phyloP scores from a whole-genome alignment of 139 green algal species.

The Micromonas commoda region DNA sequence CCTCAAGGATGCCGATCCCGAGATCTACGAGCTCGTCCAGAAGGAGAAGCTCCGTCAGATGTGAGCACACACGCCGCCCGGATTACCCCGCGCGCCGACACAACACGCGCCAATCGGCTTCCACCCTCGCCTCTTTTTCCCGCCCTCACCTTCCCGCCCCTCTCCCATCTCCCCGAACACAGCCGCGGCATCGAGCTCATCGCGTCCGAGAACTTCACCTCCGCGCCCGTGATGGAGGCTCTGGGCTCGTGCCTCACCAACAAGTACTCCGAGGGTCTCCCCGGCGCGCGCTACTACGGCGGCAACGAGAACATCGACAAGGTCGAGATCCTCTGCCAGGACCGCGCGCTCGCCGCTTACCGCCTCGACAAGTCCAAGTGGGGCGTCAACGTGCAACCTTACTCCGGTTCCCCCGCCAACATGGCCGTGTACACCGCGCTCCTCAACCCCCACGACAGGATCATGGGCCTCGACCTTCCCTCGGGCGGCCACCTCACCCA shows the following conservation, averaged over 20 bases:
- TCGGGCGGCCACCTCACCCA: conserved; percentile 80
- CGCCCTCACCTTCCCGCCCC: not conserved
- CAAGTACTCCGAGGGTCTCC: conserved; percentile 96
- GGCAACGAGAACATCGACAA: conserved; percentile 85
- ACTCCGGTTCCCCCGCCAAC: conserved; percentile 84
- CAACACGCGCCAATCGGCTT: too few relatives aligned
- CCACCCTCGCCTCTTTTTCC: not conserved
- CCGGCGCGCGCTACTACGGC: conserved; percentile 90
- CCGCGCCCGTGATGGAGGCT: conserved; percentile 81
- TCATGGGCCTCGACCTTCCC: conserved; percentile 84
- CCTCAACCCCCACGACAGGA: conserved; percentile 70
- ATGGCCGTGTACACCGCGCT: conserved; percentile 88
- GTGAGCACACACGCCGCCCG: too few relatives aligned
- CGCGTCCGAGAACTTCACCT: conserved; percentile 96
- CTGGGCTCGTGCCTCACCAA: conserved; percentile 94
- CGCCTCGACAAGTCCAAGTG: conserved; percentile 55
- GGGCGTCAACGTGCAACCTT: conserved; percentile 80
- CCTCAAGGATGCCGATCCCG: conserved; percentile 75
- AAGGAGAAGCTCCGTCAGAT: conserved; percentile 89
- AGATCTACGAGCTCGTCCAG: conserved; percentile 82
- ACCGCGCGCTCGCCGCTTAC: conserved; percentile 66
- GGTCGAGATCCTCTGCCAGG: conserved; percentile 63
- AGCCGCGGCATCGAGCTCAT: conserved; percentile 93
- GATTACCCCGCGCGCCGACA: too few relatives aligned
- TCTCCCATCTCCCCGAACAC: conserved; percentile 45